These are phyloP conservation scores for Geosmithia putterillii DNA, from an alignment of 2,329 filamentous ascomycete species.

Conservation along the genomic window DNA sequence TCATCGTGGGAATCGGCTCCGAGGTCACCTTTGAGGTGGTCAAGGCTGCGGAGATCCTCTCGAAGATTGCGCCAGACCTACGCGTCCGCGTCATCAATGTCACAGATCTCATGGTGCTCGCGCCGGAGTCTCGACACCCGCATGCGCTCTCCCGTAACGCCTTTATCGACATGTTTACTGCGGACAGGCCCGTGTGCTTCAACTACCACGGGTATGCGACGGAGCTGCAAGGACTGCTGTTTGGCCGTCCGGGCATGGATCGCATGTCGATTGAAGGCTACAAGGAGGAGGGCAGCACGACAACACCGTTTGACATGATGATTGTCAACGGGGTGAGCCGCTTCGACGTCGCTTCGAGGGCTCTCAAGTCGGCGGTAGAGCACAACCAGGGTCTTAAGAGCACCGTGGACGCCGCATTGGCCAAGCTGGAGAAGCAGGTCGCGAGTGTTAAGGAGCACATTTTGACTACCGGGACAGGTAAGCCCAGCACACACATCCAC, in stretches of 20 bases:
- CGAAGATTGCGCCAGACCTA: conserved; percentile 33
- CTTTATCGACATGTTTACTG: conserved; percentile 45
- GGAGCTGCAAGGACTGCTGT: conserved; percentile 49
- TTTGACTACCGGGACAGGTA: conserved; percentile 35
- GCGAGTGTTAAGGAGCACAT: conserved; percentile 40
- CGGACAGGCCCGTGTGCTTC: conserved; percentile 43
- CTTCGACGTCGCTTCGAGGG: conserved; percentile 45
- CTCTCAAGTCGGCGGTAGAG: conserved; percentile 33
- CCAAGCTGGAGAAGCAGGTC: conserved; percentile 35
- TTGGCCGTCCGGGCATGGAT: conserved; percentile 38
- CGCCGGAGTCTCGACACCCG: conserved; percentile 41
- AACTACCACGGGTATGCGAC: conserved; percentile 56
- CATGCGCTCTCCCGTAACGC: conserved; percentile 39
- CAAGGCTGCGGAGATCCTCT: conserved; percentile 44
- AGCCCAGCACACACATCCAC: conserved; percentile 8
- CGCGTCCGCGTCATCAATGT: conserved; percentile 52
- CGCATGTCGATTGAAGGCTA: conserved; percentile 47
- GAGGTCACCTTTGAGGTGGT: conserved; percentile 56
- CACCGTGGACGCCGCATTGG: conserved; percentile 29
- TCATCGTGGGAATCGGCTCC: conserved; percentile 51
- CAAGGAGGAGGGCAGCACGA: conserved; percentile 53
- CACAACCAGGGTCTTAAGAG: conserved; percentile 33
- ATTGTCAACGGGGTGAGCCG: conserved; percentile 46
- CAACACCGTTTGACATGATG: conserved; percentile 61
- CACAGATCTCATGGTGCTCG: conserved; percentile 52